Evolutionary conservation across 2,329 filamentous ascomycete species (phyloP), one percentile per base, ranked within the genome.

Genomic region (Graphiopsis chlorocephala): DNA sequence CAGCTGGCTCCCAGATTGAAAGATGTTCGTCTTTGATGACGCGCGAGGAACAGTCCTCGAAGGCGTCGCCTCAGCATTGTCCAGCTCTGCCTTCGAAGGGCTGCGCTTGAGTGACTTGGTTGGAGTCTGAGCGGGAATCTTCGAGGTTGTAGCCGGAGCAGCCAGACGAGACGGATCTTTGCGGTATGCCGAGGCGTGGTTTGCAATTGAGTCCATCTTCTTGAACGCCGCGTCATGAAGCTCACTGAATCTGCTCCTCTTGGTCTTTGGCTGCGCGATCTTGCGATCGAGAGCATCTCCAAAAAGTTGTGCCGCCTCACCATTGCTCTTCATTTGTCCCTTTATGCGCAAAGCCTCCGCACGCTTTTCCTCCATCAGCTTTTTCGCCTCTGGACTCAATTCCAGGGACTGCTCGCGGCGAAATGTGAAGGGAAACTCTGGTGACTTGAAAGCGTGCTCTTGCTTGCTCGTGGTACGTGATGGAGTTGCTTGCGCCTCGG

Each of bases 171-270:
- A 61, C 15, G 65, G 62, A 66, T 85, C 82, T 25, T 84, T 84
- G 67, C 91, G 85, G 80, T 89, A 95, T 17, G 89, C 86, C 12
- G 93, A 96, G 10, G 92, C 84, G 75, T 97, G 93, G 67, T 89
- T 89, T 50, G 88, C 91, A 73, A 98, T 97, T 1, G 93, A 97
- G 75, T 97, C 93, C 94, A 98, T 97, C 82, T 96, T 98, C 79
- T 92, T 92, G 80, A 98, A 97, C 73, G 94, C 86, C 58, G 89
- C 88, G 86, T 91, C 90, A 76, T 98, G 94, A 42, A 86, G 88
- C 68, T 92, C 89, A 75, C 92, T 97, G 79, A 89, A 98, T 53
- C 94, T 89, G 57, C 88, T 82, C 59, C 87, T 85, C 75, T 89
- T 93, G 70, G 91, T 88, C 79, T 89, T 96, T 14, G 93, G 87